These are phyloP conservation scores for Penicillium egyptiacum DNA, from an alignment of 495 filamentous ascomycete genomes.

Conservation along the genomic window DNA sequence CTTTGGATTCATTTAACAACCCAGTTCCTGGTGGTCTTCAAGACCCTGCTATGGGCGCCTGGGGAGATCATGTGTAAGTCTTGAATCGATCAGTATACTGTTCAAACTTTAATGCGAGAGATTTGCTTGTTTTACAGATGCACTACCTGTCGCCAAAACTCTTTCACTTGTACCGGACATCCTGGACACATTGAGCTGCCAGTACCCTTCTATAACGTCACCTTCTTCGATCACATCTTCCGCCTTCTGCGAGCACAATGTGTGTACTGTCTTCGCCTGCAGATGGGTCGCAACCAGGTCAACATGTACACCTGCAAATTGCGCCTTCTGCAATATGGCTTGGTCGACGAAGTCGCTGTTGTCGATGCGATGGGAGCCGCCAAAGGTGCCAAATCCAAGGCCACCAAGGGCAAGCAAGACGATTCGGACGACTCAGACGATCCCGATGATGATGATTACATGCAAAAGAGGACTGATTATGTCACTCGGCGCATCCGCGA, in stretches of 20 bases:
- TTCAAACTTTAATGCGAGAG: conserved; percentile 11
- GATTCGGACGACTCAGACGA: conserved; percentile 57
- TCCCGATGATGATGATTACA: conserved; percentile 58
- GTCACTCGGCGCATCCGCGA: conserved; percentile 64
- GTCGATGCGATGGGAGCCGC: conserved; percentile 57
- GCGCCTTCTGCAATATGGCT: conserved; percentile 78
- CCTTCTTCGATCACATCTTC: conserved; percentile 87
- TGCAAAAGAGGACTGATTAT: conserved; percentile 65
- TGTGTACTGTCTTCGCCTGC: conserved; percentile 82
- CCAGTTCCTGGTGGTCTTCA: conserved; percentile 87
- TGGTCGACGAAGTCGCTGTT: conserved; percentile 69
- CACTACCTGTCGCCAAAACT: conserved; percentile 80
- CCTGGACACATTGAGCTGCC: conserved; percentile 93
- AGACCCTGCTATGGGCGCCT: conserved; percentile 90
- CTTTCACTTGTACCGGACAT: conserved; percentile 84
- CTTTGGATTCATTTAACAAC: conserved; percentile 84
- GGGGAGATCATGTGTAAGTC: conserved; percentile 74
- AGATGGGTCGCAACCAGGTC: conserved; percentile 67
- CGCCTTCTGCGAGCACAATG: conserved; percentile 83
- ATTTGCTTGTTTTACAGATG: conserved; percentile 58
- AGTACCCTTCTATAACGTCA: conserved; percentile 86
- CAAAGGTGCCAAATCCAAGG: conserved; percentile 30
- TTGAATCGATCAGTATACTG: conserved; percentile 4
- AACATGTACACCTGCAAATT: conserved; percentile 83
- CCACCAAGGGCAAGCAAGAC: conserved; percentile 38